Evolutionary conservation across 2,329 filamentous ascomycete genomes (phyloP).

Genomic region (Emergomyces orientalis): DNA sequence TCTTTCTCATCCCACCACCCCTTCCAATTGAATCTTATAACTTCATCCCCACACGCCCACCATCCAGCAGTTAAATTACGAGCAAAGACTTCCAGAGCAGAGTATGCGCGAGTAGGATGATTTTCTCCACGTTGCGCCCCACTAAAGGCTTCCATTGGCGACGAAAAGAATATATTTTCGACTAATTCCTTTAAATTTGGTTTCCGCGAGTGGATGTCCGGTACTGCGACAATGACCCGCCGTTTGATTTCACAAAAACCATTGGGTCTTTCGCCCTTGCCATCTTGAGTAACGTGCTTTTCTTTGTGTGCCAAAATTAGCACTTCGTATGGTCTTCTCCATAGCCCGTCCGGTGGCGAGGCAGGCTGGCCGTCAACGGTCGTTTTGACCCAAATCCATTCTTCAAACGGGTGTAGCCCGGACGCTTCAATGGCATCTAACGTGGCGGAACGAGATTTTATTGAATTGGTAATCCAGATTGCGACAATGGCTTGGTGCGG

Average conservation of each 20-base stretch:
- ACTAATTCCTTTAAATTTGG: slow-evolving; percentile 50
- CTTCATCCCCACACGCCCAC: slow-evolving; percentile 55
- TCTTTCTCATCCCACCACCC: slow-evolving; percentile 39
- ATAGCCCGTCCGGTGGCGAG: slow-evolving; percentile 42
- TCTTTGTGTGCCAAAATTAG: slow-evolving; percentile 38
- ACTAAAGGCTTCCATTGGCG: background rate
- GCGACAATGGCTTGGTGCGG: slow-evolving; percentile 38
- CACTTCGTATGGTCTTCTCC: slow-evolving; percentile 55
- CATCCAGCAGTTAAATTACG: slow-evolving; percentile 51
- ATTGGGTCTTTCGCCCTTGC: slow-evolving; percentile 15
- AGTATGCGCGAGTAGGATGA: slow-evolving; percentile 28
- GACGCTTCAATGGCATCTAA: slow-evolving; percentile 36
- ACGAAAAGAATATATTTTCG: slow-evolving; percentile 37
- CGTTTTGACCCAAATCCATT: slow-evolving; percentile 57
- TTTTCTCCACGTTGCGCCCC: background rate
- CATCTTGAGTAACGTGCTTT: slow-evolving; percentile 16
- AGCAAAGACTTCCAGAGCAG: slow-evolving; percentile 52
- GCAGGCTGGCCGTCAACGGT: slow-evolving; percentile 47
- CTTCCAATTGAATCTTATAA: slow-evolving; percentile 50
- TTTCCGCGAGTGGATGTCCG: slow-evolving; percentile 57
- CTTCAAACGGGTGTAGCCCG: slow-evolving; percentile 45
- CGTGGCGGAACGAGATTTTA: slow-evolving; percentile 40
- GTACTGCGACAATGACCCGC: slow-evolving; percentile 49
- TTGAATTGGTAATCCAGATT: slow-evolving; percentile 55
- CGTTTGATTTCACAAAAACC: slow-evolving; percentile 27